These are phyloP conservation scores for Vitis hybrid DNA, from an alignment of 177 flowering plant genomes.

Conservation along the genomic window DNA sequence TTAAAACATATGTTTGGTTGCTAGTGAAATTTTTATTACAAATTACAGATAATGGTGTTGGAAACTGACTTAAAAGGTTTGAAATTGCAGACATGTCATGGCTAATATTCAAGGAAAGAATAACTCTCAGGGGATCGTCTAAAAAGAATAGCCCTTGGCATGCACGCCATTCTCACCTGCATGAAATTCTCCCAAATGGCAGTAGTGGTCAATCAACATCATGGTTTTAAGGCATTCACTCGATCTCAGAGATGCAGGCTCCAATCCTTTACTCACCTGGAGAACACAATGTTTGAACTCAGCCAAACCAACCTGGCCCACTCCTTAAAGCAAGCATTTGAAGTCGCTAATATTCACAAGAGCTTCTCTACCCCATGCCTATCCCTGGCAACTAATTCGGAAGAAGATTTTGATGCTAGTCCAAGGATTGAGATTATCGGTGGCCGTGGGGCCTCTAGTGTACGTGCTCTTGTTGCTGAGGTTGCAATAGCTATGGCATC, in stretches of 20 bases:
- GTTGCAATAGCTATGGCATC: slow-evolving; percentile 65
- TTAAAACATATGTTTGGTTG: too few species aligned
- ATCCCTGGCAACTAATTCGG: slow-evolving; percentile 27
- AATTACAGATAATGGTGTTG: too few species aligned
- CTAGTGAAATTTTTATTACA: too few species aligned
- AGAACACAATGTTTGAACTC: slow-evolving; percentile 33
- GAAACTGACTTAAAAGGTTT: not conserved
- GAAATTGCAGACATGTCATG: slow-evolving; percentile 13
- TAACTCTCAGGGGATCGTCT: slow-evolving; percentile 12
- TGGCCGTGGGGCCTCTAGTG: slow-evolving; percentile 41
- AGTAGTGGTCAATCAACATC: slow-evolving; percentile 56
- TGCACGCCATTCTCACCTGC: slow-evolving; percentile 24
- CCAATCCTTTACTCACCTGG: slow-evolving; percentile 56
- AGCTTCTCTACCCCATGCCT: slow-evolving; percentile 88
- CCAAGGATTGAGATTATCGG: slow-evolving; percentile 56
- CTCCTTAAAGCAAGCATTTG: slow-evolving; percentile 36
- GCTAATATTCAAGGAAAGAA: slow-evolving; percentile 21
- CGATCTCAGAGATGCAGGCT: slow-evolving; percentile 57
- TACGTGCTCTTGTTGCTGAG: slow-evolving; percentile 60
- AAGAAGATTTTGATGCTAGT: slow-evolving; percentile 29
- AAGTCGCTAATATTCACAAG: slow-evolving; percentile 35
- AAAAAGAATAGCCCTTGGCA: slow-evolving; percentile 17
- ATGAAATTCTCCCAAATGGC: slow-evolving; percentile 58
- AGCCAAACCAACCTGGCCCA: slow-evolving; percentile 28
- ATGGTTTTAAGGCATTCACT: slow-evolving; percentile 54